Base-by-base conservation (phyloP, 2,329 filamentous ascomycete genomes). In the Diaporthe citrichinensis region DNA sequence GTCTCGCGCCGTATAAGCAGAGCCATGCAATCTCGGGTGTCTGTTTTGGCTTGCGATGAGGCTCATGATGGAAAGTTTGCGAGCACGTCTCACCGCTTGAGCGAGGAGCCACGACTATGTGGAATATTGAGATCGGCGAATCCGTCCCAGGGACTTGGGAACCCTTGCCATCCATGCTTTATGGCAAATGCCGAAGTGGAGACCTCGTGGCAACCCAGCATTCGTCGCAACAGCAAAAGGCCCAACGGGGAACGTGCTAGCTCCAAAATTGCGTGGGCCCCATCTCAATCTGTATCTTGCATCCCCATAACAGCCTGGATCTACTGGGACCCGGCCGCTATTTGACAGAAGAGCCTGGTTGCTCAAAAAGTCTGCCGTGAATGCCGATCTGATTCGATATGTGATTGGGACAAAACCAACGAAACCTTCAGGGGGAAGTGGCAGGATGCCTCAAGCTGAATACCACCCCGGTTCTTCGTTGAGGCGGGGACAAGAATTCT, bases 111-210 rank as follows among this genome's bases (percentile, higher is more conserved):
- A 31, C 4, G 44, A 20, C 23, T 68, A 34, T 49, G 31, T 25
- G 44, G 31, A 39, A 25, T 51, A 68, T 68, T 53, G 14, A 36
- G 62, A 68, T 68, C 62, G 62, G 62, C 62, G 44, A 51, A 68
- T 6, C 62, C 62, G 62, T 68, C 62, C 62, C 62, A 68, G 62
- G 46, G 28, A 68, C 44, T 53, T 68, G 62, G 62, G 62, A 68
- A 53, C 44, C 62, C 62, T 68, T 68, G 62, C 25, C 31, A 39
- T 68, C 25, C 31, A 39, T 68, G 9, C 31, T 23, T 36, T 36
- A 68, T 68, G 62, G 62, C 23, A 68, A 68, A 68, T 68, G 46
- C 62, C 62, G 62, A 36, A 36, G 62, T 68, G 62, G 62, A 53
- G 20, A 51, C 44, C 46, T 51, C 62, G 62, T 68, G 46, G 62